Conservation (phyloP, 495 filamentous ascomycete species). For the Cercophora newfieldiana region DNA sequence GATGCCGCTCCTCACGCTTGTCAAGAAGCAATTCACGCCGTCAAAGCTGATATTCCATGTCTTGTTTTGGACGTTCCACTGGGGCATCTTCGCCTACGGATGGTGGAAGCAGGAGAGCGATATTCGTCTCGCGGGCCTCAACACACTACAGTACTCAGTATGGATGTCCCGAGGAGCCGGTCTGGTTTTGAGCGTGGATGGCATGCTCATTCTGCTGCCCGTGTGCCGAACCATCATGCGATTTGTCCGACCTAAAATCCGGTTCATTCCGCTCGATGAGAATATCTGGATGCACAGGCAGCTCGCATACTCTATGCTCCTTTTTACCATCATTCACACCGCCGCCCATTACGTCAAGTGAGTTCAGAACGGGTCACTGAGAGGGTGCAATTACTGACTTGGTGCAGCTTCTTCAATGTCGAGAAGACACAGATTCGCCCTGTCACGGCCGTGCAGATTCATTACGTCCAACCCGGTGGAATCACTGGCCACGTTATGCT, state of each 20-base stretch:
- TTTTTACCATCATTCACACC: slow-evolving; percentile 80
- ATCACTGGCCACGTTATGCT: slow-evolving; percentile 98
- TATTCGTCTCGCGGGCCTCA: slow-evolving; percentile 68
- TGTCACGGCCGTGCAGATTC: slow-evolving; percentile 83
- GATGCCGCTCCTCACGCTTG: slow-evolving; percentile 43
- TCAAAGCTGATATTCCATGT: slow-evolving; percentile 77
- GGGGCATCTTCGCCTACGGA: slow-evolving; percentile 78
- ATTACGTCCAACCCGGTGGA: slow-evolving; percentile 85
- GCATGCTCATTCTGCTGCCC: slow-evolving; percentile 82
- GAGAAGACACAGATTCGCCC: slow-evolving; percentile 82
- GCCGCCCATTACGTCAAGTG: slow-evolving; percentile 93
- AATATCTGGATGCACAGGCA: slow-evolving; percentile 97
- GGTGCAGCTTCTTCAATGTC: slow-evolving; percentile 85
- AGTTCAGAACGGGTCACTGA: slow-evolving; percentile 33
- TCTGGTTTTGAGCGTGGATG: slow-evolving; percentile 77
- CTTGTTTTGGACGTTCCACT: slow-evolving; percentile 82
- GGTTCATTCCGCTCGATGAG: slow-evolving; percentile 89
- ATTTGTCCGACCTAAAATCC: slow-evolving; percentile 80
- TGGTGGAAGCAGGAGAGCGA: slow-evolving; percentile 81
- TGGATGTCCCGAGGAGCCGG: slow-evolving; percentile 96
- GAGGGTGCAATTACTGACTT: slow-evolving; percentile 27
- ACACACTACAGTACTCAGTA: slow-evolving; percentile 81
- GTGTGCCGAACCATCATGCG: slow-evolving; percentile 91
- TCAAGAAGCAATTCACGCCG: slow-evolving; percentile 62
- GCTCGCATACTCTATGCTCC: slow-evolving; percentile 81